phyloP scores from a whole-genome alignment of 2,329 filamentous ascomycete species.

The Davidsoniella virescens region DNA sequence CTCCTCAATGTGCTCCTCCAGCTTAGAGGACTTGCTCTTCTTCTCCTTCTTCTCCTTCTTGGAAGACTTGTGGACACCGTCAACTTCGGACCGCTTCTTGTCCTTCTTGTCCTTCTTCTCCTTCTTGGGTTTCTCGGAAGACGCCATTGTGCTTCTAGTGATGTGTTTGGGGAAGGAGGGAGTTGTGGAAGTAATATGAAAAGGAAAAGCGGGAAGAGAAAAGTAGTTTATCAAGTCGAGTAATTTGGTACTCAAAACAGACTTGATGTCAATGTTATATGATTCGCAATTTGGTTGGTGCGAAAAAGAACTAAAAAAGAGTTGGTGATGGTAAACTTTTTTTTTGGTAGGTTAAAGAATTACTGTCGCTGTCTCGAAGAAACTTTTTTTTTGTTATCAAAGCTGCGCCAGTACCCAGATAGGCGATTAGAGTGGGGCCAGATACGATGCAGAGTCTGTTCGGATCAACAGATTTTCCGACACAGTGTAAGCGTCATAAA shows the following conservation, averaged over 20 bases:
- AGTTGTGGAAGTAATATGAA: neutral
- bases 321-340: neutral
- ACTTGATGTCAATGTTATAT: too few relatives aligned
- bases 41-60: conserved; percentile 44
- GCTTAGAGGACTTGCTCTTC: conserved; percentile 47
- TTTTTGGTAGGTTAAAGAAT: neutral
- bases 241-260: too few relatives aligned
- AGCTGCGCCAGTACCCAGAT: conserved; percentile 11
- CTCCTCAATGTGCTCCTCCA: conserved; percentile 56
- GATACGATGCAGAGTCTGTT: conserved; percentile 7
- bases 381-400: conserved; percentile 14
- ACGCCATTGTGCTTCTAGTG: conserved; percentile 23
- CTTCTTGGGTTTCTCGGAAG: conserved; percentile 30
- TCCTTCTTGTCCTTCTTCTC: conserved; percentile 30
- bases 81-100: conserved; percentile 44
- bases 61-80: conserved; percentile 40
- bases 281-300: neutral
- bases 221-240: too few relatives aligned
- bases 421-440: conserved; percentile 12
- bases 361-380: neutral
- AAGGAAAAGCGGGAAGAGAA: neutral
- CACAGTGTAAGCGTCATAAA: neutral
- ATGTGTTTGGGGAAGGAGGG: neutral
- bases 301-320: neutral
- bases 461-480: conserved; percentile 4